Evolutionary conservation across 73 alveolate genomes (phyloP), one percentile per base, ranked within the genome.

Genomic region (Paramecium biaurelia): DNA sequence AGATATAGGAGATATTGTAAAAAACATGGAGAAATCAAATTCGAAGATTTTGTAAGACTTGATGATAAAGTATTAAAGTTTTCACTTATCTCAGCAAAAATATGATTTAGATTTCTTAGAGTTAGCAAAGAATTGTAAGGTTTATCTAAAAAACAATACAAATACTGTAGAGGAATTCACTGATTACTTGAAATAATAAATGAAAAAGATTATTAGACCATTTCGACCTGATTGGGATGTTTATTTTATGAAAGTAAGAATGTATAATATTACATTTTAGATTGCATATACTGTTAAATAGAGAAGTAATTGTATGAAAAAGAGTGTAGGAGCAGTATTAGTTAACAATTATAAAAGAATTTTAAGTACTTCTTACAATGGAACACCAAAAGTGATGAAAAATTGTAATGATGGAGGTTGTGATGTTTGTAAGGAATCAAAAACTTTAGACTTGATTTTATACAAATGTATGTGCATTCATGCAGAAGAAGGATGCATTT

Each of bases 361-460:
- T 10, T 94, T 94, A 15, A 92, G 97, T 4, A 96, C 98, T 0
- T 96, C 97, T 7, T 96, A 96, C 70, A 96, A 96, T 79, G 98
- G 98, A 6, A 96, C 98, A 23, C 96, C 97, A 26, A 93, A 90
- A 76, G 93, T 87, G 57, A 85, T 92, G 86, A 56, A 58, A 63
- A 95, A 96, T 89, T 96, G 98, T 79, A 88, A 58, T 70, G 70
- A 94, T 30, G 98, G 97, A 12, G 98, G 98, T 2, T 96, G 98
- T 92, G 89, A 70, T 28, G 88, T 97, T 63, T 96, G 98, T 70
- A 96, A 94, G 67, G 70, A 86, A 18, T 92, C 95, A 32, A 76
- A 57, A 11, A 74, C 84, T 37, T 82, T 94, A 67, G 98, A 97
- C 1, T 37, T 92, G n/a, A 93, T 85, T 18, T 76, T 96, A 49